These are phyloP conservation scores for Aspergillus asperescens DNA, from an alignment of 495 filamentous ascomycete genomes.

Conservation along the genomic window DNA sequence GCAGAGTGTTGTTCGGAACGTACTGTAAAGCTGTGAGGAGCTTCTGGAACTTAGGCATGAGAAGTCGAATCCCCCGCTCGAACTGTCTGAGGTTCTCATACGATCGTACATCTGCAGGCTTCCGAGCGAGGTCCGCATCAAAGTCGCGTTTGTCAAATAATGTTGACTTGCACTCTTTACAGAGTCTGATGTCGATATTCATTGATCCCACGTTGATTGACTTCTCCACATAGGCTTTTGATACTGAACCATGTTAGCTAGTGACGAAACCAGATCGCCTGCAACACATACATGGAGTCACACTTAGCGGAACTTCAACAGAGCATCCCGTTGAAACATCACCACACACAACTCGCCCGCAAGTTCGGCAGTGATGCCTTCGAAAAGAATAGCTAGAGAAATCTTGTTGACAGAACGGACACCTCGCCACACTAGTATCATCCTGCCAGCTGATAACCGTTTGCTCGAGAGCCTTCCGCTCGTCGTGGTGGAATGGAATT, in stretches of 20 bases:
- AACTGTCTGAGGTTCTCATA: constrained; percentile 89
- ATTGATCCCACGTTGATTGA: constrained; percentile 44
- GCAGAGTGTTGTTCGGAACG: no score
- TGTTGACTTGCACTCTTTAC: constrained; percentile 78
- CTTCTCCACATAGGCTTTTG: constrained; percentile 57
- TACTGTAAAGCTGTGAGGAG: constrained; percentile 64
- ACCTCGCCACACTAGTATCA: constrained; percentile 70
- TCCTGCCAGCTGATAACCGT: constrained; percentile 93
- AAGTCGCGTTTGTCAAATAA: constrained; percentile 86
- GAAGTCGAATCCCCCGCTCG: constrained; percentile 75
- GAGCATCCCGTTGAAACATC: constrained; percentile 82
- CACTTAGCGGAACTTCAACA: constrained; percentile 71
- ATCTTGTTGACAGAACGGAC: constrained; percentile 92
- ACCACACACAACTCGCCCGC: constrained; percentile 86
- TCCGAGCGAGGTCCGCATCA: constrained; percentile 57
- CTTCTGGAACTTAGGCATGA: constrained; percentile 84
- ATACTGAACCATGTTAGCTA: constrained; percentile 32
- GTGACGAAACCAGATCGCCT: neutral
- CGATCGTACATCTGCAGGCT: constrained; percentile 69
- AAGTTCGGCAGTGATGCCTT: constrained; percentile 90
- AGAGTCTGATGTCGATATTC: constrained; percentile 80
- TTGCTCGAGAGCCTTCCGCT: constrained; percentile 78
- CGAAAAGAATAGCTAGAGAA: constrained; percentile 86
- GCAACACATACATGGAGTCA: constrained; percentile 60
- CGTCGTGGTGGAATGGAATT: constrained; percentile 54